Evolutionary conservation across 1,284 basidiomycete genomes (phyloP), one percentile per base, ranked within the genome.

Genomic region (Irpex sp.): DNA sequence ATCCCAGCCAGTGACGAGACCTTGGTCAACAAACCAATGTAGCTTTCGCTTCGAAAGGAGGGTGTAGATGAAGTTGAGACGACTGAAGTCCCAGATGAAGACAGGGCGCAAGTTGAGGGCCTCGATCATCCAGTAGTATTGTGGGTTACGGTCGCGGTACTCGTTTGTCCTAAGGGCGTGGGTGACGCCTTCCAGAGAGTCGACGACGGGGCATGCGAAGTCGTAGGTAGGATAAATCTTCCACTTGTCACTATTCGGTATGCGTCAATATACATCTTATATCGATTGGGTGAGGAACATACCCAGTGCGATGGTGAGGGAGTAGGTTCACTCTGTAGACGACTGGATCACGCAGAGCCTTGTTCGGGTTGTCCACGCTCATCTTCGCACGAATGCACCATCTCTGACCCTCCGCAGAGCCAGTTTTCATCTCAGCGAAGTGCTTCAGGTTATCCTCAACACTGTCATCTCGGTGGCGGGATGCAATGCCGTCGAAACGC

Each of bases 151-250:
- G 72, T 98, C 97, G 55, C 94, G 89, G 79, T 99, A 99, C 78
- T 99, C 97, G 80, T 97, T 99, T 47, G 97, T 98, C 71, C 97
- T 86, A 60, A 99, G 80, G n/a, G 97, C 97, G 71, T 99, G 97
- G 1, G 96, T 98, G 63, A 99, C 93, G 57, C 96, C 96, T 74
- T 99, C 97, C 61, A 98, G 80, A 23, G 93, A 91, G 77, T 99
- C 97, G 60, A 99, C 95, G 66, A 97, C 83, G 4, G 97, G 97
- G 74, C 96, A 98, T 4, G 95, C 95, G 73, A 99, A 97, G 76
- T 99, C 97, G 76, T 99, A 99, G 53, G 95, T 98, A 7, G 97
- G 97, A 75, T 99, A 99, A 33, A 97, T 88, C 75, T 96, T 98
- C 93, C 94, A 99, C 73, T 90, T 91, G 59, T 85, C 84, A 4